Evolutionary conservation across 2,329 filamentous ascomycete genomes (phyloP).

Genomic region (Spiromastix sp.): DNA sequence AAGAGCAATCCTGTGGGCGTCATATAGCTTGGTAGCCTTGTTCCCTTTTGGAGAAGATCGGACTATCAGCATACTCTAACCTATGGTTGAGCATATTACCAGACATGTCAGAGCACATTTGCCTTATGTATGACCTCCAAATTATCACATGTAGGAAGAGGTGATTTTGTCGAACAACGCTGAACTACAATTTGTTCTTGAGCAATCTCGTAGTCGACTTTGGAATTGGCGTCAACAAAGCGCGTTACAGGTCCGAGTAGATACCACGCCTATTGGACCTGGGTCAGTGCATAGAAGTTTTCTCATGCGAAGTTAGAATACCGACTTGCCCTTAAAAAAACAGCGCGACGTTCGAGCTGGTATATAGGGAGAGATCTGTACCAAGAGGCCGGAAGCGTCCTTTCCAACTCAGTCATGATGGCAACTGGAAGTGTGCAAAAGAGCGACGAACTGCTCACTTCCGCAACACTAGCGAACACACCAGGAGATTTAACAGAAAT

Average conservation of each 20-base stretch:
- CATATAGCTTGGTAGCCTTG: constrained; percentile 28
- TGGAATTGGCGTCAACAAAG: constrained; percentile 32
- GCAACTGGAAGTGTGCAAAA: no score
- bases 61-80: no score
- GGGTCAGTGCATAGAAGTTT: constrained; percentile 6
- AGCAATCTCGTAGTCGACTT: constrained; percentile 41
- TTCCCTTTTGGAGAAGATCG: constrained; percentile 16
- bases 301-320: background rate
- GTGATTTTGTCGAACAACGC: constrained; percentile 22
- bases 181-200: constrained; percentile 33
- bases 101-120: constrained; percentile 24
- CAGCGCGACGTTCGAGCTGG: constrained; percentile 39
- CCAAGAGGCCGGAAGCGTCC: constrained; percentile 44
- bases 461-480: no score
- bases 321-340: constrained; percentile 36
- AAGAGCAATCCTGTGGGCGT: constrained; percentile 46
- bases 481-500: no score
- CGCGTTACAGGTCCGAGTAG: constrained; percentile 43
- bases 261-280: constrained; percentile 37
- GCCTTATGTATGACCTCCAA: constrained; percentile 29
- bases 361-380: constrained; percentile 40
- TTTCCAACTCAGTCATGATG: constrained; percentile 24
- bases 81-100: no score
- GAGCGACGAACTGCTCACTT: no score
- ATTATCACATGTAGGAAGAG: constrained; percentile 22